Conservation (phyloP, 2,329 filamentous ascomycete genomes). For the Pleurostoma richardsiae region DNA sequence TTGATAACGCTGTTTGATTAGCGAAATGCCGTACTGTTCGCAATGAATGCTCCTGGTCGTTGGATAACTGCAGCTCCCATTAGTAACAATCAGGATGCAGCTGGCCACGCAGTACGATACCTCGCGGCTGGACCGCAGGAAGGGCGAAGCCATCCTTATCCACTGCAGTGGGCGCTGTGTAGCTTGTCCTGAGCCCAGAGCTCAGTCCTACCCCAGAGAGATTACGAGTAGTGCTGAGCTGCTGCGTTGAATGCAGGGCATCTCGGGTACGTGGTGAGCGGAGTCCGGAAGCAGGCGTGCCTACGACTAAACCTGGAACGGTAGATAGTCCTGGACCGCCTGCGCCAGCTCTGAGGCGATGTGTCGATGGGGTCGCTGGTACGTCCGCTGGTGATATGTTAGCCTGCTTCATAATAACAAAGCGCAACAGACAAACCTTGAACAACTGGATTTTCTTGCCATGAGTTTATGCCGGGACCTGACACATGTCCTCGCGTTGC, state of each 20-base stretch:
- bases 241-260: constrained; percentile 1
- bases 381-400: constrained; percentile 14
- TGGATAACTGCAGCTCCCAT: too few relatives aligned
- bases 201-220: constrained; percentile 7
- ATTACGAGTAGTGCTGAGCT: constrained; percentile 1
- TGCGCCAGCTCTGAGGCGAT: constrained; percentile 17
- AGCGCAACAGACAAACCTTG: too few relatives aligned
- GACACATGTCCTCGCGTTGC: constrained; percentile 5
- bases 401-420: background rate
- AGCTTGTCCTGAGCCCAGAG: constrained; percentile 9
- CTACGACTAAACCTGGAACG: constrained; percentile 23
- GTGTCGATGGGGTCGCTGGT: constrained; percentile 25
- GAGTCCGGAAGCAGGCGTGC: constrained; percentile 12
- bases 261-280: constrained; percentile 4
- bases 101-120: too few relatives aligned
- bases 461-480: constrained; percentile 5
- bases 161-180: background rate
- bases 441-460: constrained; percentile 7
- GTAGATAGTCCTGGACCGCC: constrained; percentile 18
- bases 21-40: too few relatives aligned
- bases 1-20: too few relatives aligned
- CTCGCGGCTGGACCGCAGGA: too few relatives aligned
- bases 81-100: too few relatives aligned
- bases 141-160: too few relatives aligned
- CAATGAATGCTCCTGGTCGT: too few relatives aligned